Base-by-base conservation (phyloP, 2,329 filamentous ascomycete genomes). In the Colletotrichum eleusines region DNA sequence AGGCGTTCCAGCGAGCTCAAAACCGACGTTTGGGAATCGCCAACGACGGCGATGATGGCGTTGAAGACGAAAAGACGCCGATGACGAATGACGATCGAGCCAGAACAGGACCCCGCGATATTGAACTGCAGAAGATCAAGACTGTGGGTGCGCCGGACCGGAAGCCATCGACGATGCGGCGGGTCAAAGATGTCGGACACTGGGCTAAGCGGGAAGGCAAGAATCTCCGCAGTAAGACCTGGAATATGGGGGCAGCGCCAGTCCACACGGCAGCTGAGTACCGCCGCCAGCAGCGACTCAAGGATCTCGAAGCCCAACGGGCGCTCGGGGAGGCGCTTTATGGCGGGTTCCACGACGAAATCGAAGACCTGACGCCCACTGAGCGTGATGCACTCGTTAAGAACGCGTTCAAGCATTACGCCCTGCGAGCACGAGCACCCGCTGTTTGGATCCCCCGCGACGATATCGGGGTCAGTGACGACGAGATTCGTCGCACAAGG, bases 361-460 rank as follows among this genome's bases (percentile, higher is more conserved):
- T 99, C 73, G 95, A 98, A 80, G 96, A 99, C 78, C 85, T 99
- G 59, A 96, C 94, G 1, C 94, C 94, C 0, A 93, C 95, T 23
- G 94, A 98, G 79, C 89, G 96, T 75, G 95, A 98, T 77, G 86
- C 90, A 69, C 88, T 98, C 48, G 92, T 96, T 16, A 91, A 91
- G 65, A 91, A 94, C 76, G 94, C 95, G 0, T 99, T 99, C 81
- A 91, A 95, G 81, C 96, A 99, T 77, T 91, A 91, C 42, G 96
- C 96, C 0, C 85, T 98, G 46, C 90, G 96, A 11, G 93, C 95
- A 1, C 89, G 92, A 63, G 88, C 94, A 63, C 96, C 96, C 0
- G 94, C 93, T 0, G 91, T 99, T 33, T 99, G 96, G 96, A 93
- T 99, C 54, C 96, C 96, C 0, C 89, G 92, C 14, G 96, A 99